Base-by-base conservation (phyloP, 495 filamentous ascomycete species). In the Aspergillus haitiensis region DNA sequence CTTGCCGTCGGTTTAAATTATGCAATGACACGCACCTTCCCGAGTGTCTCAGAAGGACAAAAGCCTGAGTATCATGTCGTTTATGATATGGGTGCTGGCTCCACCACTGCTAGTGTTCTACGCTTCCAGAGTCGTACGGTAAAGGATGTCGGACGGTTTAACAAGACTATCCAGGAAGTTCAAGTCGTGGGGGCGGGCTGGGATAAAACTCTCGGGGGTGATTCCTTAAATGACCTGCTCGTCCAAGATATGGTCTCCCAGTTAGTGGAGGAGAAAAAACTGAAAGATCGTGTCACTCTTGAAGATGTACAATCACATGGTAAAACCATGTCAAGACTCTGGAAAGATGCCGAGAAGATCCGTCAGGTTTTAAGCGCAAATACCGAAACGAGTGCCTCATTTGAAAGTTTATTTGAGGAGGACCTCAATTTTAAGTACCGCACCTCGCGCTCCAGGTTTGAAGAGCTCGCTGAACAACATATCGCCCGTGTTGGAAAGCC, bases 81-180 rank as follows among this genome's bases (percentile, higher is more conserved):
- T 15, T 98, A 92, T 64, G 95, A 99, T 66, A 97, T 98, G 93
- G 94, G 94, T 59, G 94, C 94, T 66, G 94, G 94, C 8, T 96
- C 91, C n/a, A 91, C 95, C 13, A 96, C 91, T 58, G 94, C 93
- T n/a, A 95, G 92, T 7, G 80, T 99, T 15, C 69, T 99, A 70
- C 88, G 84, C 65, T 96, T 98, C 78, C 93, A 96, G 70, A 90
- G 88, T 67, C 85, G 85, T 63, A 88, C 81, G 6, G 89, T 98
- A 49, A 99, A 97, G 78, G 92, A 97, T 68, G 76, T 95, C 58
- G 93, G 94, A 46, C 88, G 87, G 65, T 95, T 84, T 81, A 99
- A 96, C 78, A 99, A 99, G 81, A 96, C 93, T 11, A 73, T 98
- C 50, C 94, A 97, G 72, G 94, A 98, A 73, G 86, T 98, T 27